phyloP scores from a whole-genome alignment of 108 stramenopile species.

The Cyclotella atomus region DNA sequence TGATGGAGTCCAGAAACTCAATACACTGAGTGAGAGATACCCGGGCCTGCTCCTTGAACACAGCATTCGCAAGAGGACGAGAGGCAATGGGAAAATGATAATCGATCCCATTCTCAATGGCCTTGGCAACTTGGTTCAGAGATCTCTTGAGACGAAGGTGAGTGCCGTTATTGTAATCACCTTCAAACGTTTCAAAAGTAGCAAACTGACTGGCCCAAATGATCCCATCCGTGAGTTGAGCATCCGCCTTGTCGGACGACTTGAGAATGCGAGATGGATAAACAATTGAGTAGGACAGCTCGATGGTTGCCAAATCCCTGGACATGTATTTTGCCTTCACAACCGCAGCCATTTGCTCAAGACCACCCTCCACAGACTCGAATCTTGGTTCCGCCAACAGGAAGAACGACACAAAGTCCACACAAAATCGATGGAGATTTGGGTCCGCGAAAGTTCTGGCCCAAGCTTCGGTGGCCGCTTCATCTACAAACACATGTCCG shows the following conservation, averaged over 20 bases:
- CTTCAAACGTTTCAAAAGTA: background rate
- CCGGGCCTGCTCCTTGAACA: background rate
- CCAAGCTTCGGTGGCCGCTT: background rate
- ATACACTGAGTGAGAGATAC: background rate
- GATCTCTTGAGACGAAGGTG: background rate
- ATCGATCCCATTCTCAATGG: background rate
- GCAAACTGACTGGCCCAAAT: background rate
- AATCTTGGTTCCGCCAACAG: background rate
- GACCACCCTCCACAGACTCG: background rate
- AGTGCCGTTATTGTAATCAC: background rate
- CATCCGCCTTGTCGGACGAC: background rate
- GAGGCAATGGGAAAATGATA: slow-evolving; percentile 2
- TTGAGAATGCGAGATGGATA: background rate
- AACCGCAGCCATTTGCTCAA: background rate
- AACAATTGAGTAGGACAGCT: background rate
- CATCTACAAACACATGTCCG: slow-evolving; percentile 3
- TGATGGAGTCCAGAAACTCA: slow-evolving; percentile 6
- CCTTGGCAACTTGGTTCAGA: background rate
- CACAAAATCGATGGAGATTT: background rate
- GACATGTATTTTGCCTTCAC: slow-evolving; percentile 4
- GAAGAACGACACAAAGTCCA: background rate
- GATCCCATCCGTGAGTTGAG: background rate
- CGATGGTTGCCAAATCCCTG: background rate
- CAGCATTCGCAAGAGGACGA: background rate
- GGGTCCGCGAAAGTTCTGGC: background rate